Evolutionary conservation across 306 rosid genomes (phyloP).

Genomic region (Vigna hirtella): DNA sequence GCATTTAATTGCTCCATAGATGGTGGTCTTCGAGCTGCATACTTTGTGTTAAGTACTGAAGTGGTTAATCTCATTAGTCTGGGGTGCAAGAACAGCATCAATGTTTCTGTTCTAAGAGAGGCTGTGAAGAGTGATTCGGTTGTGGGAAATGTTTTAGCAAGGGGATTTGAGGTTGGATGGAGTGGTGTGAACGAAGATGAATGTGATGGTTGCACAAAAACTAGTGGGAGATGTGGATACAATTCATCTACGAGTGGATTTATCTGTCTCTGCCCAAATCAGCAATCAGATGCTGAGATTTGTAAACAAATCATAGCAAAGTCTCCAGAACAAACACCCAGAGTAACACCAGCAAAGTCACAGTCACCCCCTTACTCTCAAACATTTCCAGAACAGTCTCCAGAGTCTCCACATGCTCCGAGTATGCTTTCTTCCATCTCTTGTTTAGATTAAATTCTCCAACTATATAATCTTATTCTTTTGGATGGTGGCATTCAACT

Average conservation of each 20-base stretch:
- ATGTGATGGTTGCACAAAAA: slow-evolving; percentile 31
- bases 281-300: not conserved
- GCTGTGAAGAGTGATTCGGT: not conserved
- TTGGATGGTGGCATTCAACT: not conserved
- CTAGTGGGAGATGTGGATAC: slow-evolving; percentile 55
- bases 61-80: not conserved
- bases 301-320: not conserved
- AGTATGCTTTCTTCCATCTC: slow-evolving; percentile 47
- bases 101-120: slow-evolving; percentile 6
- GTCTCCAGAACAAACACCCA: slow-evolving; percentile 5
- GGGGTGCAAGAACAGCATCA: slow-evolving; percentile 37
- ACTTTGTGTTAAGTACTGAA: too few relatives aligned
- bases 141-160: not conserved
- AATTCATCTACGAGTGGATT: slow-evolving; percentile 2
- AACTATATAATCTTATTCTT: not conserved
- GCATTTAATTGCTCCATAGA: not conserved
- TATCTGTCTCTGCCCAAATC: slow-evolving; percentile 46
- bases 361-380: not conserved
- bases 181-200: not conserved
- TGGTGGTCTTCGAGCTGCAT: too few relatives aligned
- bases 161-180: slow-evolving; percentile 59
- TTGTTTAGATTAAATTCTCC: slow-evolving; percentile 4
- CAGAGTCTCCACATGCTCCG: not conserved
- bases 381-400: not conserved
- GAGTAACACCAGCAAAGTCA: not conserved